Evolutionary conservation across 495 filamentous ascomycete species (phyloP).

Genomic region (Neurospora pannonica): DNA sequence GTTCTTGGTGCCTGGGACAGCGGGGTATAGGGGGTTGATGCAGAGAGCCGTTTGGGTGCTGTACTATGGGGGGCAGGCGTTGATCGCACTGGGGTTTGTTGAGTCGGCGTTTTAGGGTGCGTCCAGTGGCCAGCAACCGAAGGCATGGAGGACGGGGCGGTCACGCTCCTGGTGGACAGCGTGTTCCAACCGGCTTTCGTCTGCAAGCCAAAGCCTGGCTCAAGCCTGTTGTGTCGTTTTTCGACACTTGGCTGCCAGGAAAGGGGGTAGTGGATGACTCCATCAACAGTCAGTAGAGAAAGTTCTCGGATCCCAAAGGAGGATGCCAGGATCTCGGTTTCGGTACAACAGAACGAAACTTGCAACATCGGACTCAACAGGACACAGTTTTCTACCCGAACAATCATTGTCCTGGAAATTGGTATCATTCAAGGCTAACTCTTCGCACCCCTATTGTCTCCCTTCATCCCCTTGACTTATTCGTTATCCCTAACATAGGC

Average conservation of each 20-base stretch:
- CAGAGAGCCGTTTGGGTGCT: slow-evolving; percentile 18
- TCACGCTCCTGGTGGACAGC: neutral
- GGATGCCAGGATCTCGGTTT: neutral
- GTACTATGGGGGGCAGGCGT: slow-evolving; percentile 22
- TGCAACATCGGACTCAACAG: neutral
- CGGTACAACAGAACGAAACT: neutral
- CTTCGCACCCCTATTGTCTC: neutral
- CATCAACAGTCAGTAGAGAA: neutral
- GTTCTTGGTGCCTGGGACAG: slow-evolving; percentile 11
- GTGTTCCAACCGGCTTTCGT: neutral
- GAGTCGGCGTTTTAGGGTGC: neutral
- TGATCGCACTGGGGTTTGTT: slow-evolving; percentile 15
- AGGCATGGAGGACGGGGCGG: neutral
- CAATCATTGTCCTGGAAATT: neutral
- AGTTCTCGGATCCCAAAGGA: neutral
- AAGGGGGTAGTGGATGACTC: neutral
- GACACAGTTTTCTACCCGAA: neutral
- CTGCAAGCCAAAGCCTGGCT: neutral
- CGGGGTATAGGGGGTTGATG: slow-evolving; percentile 12
- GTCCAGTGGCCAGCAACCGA: neutral
- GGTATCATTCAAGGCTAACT: neutral
- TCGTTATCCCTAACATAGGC: slow-evolving; percentile 25
- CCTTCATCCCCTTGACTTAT: neutral
- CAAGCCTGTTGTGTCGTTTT: neutral
- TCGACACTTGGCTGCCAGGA: neutral